Conservation (phyloP, 306 rosid genomes). For the Delonix regia region DNA sequence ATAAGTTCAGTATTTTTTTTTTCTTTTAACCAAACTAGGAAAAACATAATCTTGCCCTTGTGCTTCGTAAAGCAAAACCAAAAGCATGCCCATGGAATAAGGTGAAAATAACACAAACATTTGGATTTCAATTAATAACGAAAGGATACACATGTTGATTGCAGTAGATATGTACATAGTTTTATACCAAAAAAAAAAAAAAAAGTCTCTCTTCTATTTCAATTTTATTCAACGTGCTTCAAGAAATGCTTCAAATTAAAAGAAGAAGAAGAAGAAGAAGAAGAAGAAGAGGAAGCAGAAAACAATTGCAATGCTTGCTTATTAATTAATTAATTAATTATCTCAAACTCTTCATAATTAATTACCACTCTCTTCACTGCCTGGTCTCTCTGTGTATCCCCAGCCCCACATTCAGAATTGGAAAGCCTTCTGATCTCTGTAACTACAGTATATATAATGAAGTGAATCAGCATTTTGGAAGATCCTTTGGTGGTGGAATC, state of each 20-base stretch:
- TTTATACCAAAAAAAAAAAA: neutral
- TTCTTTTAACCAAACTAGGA: no score
- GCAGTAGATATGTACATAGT: neutral
- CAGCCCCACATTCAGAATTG: neutral
- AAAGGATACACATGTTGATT: neutral
- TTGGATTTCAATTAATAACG: neutral
- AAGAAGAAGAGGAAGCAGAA: no score
- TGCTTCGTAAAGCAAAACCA: neutral
- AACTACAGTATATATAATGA: neutral
- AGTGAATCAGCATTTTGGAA: conserved; percentile 54
- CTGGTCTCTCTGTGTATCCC: neutral
- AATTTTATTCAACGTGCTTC: conserved; percentile 37
- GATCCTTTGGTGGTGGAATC: conserved; percentile 68
- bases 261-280: no score
- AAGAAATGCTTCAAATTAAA: no score
- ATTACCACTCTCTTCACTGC: neutral
- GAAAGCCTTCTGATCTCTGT: neutral
- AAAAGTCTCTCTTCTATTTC: neutral
- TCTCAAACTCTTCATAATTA: neutral
- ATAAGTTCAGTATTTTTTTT: no score
- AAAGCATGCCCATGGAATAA: neutral
- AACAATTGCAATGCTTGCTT: neutral
- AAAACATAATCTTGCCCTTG: neutral
- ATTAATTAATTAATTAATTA: conserved; percentile 16
- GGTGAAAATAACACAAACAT: neutral